phyloP scores from a whole-genome alignment of 257 asterid species.

The Solanum lignicaule region DNA sequence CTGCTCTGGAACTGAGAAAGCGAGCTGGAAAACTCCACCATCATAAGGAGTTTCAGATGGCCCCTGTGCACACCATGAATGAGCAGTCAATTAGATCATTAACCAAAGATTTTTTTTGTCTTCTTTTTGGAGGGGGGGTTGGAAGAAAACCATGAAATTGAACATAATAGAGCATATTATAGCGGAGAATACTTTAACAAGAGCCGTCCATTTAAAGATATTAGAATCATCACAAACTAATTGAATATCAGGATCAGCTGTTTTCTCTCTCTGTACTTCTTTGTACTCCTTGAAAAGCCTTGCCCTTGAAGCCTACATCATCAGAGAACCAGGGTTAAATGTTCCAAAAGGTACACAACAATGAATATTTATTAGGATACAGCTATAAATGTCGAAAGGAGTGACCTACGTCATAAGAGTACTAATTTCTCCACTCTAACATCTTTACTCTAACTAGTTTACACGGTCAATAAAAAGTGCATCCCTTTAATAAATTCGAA shows the following conservation, averaged over 20 bases:
- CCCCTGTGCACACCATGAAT: slow-evolving; percentile 42
- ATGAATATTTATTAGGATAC: background rate
- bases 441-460: background rate
- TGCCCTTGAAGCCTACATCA: slow-evolving; percentile 81
- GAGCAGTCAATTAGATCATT: background rate
- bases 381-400: background rate
- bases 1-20: slow-evolving; percentile 95
- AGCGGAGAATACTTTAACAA: slow-evolving; percentile 47
- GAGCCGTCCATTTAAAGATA: slow-evolving; percentile 98
- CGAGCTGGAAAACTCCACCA: slow-evolving; percentile 97
- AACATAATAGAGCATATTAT: background rate
- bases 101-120: background rate
- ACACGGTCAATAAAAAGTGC: background rate
- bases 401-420: background rate
- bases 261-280: slow-evolving; percentile 92
- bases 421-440: background rate
- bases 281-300: slow-evolving; percentile 95
- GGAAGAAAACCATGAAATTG: background rate
- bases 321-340: background rate
- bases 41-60: slow-evolving; percentile 97
- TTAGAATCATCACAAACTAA: slow-evolving; percentile 89
- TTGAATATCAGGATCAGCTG: slow-evolving; percentile 93
- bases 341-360: background rate
- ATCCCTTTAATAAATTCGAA: background rate
- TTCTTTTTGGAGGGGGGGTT: background rate